These are phyloP conservation scores for Sistotremastrum niveocremeum DNA, from an alignment of 768 basidiomycete species.

Conservation along the genomic window DNA sequence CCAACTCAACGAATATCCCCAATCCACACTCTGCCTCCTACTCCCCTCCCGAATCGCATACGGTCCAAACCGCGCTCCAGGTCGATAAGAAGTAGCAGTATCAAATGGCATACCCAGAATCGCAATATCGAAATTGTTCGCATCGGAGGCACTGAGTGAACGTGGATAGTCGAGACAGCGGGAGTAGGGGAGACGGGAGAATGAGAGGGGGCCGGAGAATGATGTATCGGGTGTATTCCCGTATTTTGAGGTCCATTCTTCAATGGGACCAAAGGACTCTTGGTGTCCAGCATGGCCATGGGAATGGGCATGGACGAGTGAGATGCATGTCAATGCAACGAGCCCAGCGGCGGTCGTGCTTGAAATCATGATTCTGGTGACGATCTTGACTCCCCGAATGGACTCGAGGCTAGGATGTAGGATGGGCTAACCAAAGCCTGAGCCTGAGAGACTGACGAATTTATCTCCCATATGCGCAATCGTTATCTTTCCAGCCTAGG, in stretches of 20 bases:
- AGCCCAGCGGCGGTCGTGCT: no score
- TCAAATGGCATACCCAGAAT: constrained; percentile 16
- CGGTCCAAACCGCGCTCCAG: constrained; percentile 24
- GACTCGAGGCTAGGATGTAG: no score
- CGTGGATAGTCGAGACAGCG: constrained; percentile 41
- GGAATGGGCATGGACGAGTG: no score
- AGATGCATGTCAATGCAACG: no score
- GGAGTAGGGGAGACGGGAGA: constrained; percentile 68
- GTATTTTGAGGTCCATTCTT: constrained; percentile 59
- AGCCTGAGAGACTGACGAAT: no score
- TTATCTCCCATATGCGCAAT: no score
- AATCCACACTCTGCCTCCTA: constrained; percentile 8
- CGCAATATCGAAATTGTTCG: constrained; percentile 20
- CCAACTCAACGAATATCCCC: constrained; percentile 4
- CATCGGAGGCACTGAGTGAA: constrained; percentile 15
- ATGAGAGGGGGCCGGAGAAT: constrained; percentile 72
- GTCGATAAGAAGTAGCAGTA: constrained; percentile 12
- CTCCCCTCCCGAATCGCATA: constrained; percentile 21
- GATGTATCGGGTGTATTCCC: constrained; percentile 58
- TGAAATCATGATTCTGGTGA: no score
- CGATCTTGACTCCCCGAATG: no score
- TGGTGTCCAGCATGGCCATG: no score
- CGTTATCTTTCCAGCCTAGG: no score
- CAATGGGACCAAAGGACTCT: background rate
- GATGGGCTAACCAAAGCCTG: no score